These are phyloP conservation scores for Dendrobium nobile DNA, from an alignment of 106 monocot species.

Conservation along the genomic window DNA sequence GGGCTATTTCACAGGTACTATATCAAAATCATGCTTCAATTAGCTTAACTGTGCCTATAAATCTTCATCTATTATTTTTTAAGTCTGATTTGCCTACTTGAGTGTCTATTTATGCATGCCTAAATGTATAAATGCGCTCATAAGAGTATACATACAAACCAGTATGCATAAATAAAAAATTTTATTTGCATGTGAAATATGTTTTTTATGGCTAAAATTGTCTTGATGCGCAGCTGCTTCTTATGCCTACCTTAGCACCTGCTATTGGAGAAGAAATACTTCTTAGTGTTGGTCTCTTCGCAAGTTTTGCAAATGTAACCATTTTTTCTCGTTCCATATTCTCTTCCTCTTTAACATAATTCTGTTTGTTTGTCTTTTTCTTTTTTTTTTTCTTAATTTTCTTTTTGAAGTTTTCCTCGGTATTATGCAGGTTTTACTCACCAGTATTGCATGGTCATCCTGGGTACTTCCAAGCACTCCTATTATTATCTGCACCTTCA, in stretches of 20 bases:
- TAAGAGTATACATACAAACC: background rate
- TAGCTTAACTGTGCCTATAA: background rate
- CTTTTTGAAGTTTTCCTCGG: conserved; percentile 7
- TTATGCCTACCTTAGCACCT: conserved; percentile 65
- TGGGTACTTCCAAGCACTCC: conserved; percentile 50
- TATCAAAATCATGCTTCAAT: background rate
- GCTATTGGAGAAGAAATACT: conserved; percentile 60
- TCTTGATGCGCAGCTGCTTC: conserved; percentile 44
- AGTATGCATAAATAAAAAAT: background rate
- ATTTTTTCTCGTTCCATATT: conserved; percentile 1
- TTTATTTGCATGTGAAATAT: background rate
- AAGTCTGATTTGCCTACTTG: background rate
- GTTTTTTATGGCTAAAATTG: background rate
- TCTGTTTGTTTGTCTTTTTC: background rate
- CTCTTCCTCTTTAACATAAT: background rate
- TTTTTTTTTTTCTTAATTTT: background rate
- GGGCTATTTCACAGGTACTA: conserved; percentile 74
- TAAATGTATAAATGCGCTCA: background rate
- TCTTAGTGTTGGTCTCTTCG: conserved; percentile 64
- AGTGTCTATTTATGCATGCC: background rate
- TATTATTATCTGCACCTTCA: background rate
- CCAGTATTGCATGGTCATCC: conserved; percentile 76
- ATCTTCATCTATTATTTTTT: background rate
- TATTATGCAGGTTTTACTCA: conserved; percentile 64
- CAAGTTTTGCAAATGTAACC: conserved; percentile 61